Evolutionary conservation across 192 early-diverging fungal genomes (phyloP).

Genomic region (Mycoemilia scoparia): DNA sequence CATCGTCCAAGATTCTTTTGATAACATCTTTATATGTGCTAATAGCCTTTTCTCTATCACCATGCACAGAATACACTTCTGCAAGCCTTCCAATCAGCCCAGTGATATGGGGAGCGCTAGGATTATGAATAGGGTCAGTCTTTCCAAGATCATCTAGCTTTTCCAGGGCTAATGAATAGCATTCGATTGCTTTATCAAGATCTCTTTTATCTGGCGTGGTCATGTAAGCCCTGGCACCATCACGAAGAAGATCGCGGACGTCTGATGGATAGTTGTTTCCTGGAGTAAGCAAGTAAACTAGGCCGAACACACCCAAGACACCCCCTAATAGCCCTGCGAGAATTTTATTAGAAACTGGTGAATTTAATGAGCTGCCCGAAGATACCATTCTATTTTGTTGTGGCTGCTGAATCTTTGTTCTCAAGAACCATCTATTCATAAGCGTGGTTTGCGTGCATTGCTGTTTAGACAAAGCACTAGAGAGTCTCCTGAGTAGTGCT

Average conservation of each 20-base stretch:
- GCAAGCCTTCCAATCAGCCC: conserved; percentile 22
- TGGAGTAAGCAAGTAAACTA: conserved; percentile 14
- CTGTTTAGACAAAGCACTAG: no score
- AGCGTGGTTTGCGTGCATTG: no score
- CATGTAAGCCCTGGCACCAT: conserved; percentile 19
- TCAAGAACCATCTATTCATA: no score
- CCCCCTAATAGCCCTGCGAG: no score
- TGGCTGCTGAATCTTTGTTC: no score
- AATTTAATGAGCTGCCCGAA: no score
- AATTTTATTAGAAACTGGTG: no score
- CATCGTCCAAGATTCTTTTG: conserved; percentile 18
- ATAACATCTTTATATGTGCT: conserved; percentile 14
- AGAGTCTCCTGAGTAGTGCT: no score
- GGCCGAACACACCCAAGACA: no score
- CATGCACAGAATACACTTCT: conserved; percentile 17
- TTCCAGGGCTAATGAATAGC: conserved; percentile 12
- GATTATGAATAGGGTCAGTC: conserved; percentile 9
- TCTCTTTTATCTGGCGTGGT: conserved; percentile 18
- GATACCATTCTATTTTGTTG: no score
- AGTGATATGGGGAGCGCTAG: conserved; percentile 15
- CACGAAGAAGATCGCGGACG: conserved; percentile 16
- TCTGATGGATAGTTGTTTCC: conserved; percentile 13
- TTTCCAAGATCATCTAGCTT: conserved; percentile 12
- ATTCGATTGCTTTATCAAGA: conserved; percentile 19
- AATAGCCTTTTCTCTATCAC: conserved; percentile 19